Evolutionary conservation across 306 rosid species (phyloP).

Genomic region (Rosa persica): DNA sequence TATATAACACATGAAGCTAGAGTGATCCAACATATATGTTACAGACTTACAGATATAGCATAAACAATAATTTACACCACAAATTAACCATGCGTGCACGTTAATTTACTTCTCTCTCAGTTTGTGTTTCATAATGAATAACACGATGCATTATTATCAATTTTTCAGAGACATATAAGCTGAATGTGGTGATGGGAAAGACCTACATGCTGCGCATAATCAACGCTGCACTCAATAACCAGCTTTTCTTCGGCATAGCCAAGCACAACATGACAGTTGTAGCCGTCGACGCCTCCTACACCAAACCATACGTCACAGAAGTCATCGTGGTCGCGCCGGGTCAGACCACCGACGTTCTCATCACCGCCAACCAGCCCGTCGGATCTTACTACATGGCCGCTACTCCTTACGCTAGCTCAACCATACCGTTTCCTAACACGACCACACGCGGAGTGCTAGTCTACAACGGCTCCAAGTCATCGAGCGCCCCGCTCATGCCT

Average conservation of each 20-base stretch:
- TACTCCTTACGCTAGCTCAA: conserved; percentile 20
- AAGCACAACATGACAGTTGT: conserved; percentile 63
- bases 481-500: conserved; percentile 40
- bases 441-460: conserved; percentile 41
- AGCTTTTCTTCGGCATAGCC: conserved; percentile 63
- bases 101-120: no score
- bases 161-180: conserved; percentile 29
- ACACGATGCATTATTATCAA: neutral
- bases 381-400: conserved; percentile 73
- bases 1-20: no score
- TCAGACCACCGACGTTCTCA: conserved; percentile 59
- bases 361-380: conserved; percentile 32
- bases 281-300: conserved; percentile 61
- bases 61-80: no score
- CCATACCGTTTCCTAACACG: neutral
- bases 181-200: conserved; percentile 48
- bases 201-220: conserved; percentile 55
- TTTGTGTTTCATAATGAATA: neutral
- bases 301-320: conserved; percentile 41
- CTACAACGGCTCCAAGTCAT: conserved; percentile 28
- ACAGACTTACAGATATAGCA: no score
- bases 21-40: no score
- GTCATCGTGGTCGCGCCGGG: conserved; percentile 52
- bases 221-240: conserved; percentile 62
- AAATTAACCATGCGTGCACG: no score